phyloP scores from a whole-genome alignment of 1,139 yeast genomes.

The Nakaseomyces glabratus region DNA sequence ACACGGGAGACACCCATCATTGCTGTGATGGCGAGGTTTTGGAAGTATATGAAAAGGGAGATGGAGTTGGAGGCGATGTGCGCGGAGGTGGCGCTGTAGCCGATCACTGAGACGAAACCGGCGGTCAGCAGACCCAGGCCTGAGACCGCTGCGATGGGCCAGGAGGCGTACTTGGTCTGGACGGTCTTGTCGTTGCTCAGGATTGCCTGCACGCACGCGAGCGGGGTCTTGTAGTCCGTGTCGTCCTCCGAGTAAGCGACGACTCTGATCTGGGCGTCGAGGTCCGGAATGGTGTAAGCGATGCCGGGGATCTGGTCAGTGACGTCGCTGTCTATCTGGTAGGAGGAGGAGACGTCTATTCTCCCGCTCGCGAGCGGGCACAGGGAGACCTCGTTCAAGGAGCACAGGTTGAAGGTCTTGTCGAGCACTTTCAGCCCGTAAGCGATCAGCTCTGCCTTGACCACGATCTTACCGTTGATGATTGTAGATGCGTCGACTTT shows the following conservation, averaged over 20 bases:
- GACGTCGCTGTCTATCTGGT: conserved; percentile 37
- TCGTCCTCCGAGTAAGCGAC: conserved; percentile 46
- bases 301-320: conserved; percentile 59
- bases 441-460: conserved; percentile 59
- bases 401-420: conserved; percentile 55
- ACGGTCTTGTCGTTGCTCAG: conserved; percentile 88
- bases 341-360: conserved; percentile 55
- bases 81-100: conserved; percentile 89
- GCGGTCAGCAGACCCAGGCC: conserved; percentile 82
- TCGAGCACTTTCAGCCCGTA: conserved; percentile 71
- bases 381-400: conserved; percentile 43
- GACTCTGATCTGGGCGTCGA: conserved; percentile 86
- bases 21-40: conserved; percentile 81
- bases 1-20: conserved; percentile 93
- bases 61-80: conserved; percentile 94
- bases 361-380: conserved; percentile 90
- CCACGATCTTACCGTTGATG: conserved; percentile 63
- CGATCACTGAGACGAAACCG: conserved; percentile 77
- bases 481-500: conserved; percentile 74
- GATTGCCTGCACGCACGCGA: conserved; percentile 91
- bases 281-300: conserved; percentile 85
- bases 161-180: conserved; percentile 85
- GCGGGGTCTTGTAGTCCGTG: conserved; percentile 32
- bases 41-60: conserved; percentile 88
- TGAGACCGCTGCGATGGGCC: conserved; percentile 93